Base-by-base conservation (phyloP, 805 yeast genomes). In the Cephaloascus fragrans region DNA sequence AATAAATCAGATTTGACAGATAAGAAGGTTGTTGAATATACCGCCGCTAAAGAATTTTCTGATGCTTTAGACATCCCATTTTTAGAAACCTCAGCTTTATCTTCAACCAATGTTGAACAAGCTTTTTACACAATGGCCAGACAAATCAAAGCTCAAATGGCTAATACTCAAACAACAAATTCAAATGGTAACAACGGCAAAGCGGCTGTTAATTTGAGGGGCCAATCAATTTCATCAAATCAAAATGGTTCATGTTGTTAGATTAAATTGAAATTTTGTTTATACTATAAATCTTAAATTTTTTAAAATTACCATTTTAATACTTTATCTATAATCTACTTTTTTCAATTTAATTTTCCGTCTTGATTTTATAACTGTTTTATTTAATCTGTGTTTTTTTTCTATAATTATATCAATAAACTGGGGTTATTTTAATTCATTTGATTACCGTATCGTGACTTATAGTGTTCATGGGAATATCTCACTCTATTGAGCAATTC, bases 71-170 rank as follows among this genome's bases (percentile, higher is more conserved):
- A 86, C 49, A 84, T 93, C 56, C 96, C 96, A 47, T 88, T 93
- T 62, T 74, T 93, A 63, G 98, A 93, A 67, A 93, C 98, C 9
- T 83, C 95, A 31, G 98, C 98, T 19, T 77, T 88, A 61, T 84
- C 84, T 54, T 83, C 96, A 28, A 87, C 96, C 42, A 93, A 93
- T 58, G 98, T 93, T 51, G 98, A 93, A 63, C 96, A 93, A 64
- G 97, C 97, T 10, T 93, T 93, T 69, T 80, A 86, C 72, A 88
- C 96, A 49, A 93, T 93, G 98, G 95, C 97, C 9, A 83, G 95
- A 62, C 97, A 93, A 62, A 93, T 93, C 59, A 93, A 93, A 72
- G 93, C 94, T 47, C 88, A 88, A 57, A 87, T 93, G 86, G 81
- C 90, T 33, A 80, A 69, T 48, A 64, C 74, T 55, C 75, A 67